Conservation (phyloP, 495 filamentous ascomycete species). For the Xanthoparmelia taractica region DNA sequence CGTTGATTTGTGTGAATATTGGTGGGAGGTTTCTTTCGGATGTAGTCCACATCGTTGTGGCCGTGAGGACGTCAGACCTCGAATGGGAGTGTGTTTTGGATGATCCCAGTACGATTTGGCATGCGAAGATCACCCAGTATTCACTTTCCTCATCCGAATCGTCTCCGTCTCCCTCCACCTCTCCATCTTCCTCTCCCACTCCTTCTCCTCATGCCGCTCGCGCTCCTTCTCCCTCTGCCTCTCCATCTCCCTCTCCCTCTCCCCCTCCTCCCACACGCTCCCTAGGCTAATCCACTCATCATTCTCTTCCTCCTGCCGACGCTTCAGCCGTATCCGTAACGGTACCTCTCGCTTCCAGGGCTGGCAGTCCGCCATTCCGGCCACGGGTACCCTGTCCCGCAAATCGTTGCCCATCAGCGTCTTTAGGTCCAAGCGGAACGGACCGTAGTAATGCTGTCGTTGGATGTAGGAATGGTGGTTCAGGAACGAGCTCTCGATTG, state of each 20-base stretch:
- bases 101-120: too few relatives aligned
- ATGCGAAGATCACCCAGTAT: too few relatives aligned
- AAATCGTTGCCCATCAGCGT: constrained; percentile 23
- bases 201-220: background rate
- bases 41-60: too few relatives aligned
- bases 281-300: background rate
- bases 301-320: constrained; percentile 4
- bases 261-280: constrained; percentile 4
- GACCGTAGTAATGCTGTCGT: constrained; percentile 33
- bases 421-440: constrained; percentile 25
- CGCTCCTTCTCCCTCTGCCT: background rate
- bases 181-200: background rate
- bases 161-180: background rate
- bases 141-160: background rate
- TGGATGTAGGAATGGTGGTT: constrained; percentile 36
- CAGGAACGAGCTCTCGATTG: constrained; percentile 27
- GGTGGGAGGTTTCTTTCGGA: too few relatives aligned
- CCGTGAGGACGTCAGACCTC: too few relatives aligned
- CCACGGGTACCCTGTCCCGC: constrained; percentile 23
- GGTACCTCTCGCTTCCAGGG: constrained; percentile 21
- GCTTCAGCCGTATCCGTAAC: constrained; percentile 18
- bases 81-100: too few relatives aligned
- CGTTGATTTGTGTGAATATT: too few relatives aligned
- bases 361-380: constrained; percentile 24
- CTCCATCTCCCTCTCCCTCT: background rate